Conservation (phyloP, 1,284 basidiomycete species). For the Porogramme epimiltina region DNA sequence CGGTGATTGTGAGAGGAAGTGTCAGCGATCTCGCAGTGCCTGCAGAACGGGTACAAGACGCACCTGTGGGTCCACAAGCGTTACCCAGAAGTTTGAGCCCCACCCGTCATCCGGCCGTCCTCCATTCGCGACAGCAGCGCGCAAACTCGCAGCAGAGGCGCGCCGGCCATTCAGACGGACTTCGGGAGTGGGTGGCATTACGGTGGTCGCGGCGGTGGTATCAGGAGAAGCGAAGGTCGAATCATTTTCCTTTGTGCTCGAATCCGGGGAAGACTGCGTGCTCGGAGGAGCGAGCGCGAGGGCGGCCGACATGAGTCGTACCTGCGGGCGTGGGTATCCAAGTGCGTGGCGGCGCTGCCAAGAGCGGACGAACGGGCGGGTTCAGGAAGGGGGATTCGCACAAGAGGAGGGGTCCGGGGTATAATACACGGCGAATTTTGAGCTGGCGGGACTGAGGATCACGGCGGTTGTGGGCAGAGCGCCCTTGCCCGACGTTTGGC, state of each 20-base stretch:
- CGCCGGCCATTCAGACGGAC: constrained; percentile 25
- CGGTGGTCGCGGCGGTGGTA: background rate
- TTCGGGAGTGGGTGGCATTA: constrained; percentile 22
- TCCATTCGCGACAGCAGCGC: constrained; percentile 10
- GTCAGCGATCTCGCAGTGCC: background rate
- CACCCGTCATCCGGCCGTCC: constrained; percentile 42
- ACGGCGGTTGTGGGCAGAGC: constrained; percentile 17
- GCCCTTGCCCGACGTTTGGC: constrained; percentile 3
- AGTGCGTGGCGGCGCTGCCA: background rate
- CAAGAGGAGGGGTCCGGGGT: constrained; percentile 14
- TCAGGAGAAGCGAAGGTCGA: background rate
- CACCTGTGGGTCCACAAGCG: constrained; percentile 80
- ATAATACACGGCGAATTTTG: constrained; percentile 16
- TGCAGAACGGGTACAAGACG: constrained; percentile 23
- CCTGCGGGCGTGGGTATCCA: background rate
- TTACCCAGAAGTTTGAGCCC: constrained; percentile 89
- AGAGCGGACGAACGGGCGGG: background rate
- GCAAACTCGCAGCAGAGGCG: constrained; percentile 23
- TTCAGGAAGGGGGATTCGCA: too few species aligned
- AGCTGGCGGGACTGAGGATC: constrained; percentile 6
- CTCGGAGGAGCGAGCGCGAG: background rate
- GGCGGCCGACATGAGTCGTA: constrained; percentile 15
- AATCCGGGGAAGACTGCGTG: background rate
- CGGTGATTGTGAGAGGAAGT: constrained; percentile 5
- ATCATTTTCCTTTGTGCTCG: background rate